A percentile compares a stretch with the other conserved stretches of the same genome.
These are phyloP conservation scores for Aspergillus carbonarius DNA, from an alignment of 2,329 filamentous ascomycete species.

Conservation along the genomic window DNA sequence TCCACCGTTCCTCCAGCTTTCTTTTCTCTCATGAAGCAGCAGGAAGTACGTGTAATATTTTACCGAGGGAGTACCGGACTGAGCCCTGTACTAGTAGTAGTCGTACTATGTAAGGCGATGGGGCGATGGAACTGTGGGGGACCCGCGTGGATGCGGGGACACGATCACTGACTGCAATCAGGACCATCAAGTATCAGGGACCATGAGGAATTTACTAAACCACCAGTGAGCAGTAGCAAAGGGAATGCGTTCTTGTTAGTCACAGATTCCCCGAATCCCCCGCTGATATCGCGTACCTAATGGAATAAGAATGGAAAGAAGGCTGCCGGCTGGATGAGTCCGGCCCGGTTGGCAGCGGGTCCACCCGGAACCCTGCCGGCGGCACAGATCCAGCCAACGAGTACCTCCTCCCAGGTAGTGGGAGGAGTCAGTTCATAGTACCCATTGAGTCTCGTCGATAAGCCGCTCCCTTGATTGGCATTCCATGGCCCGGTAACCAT, in stretches of 20 bases:
- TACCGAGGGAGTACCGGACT: too few species aligned
- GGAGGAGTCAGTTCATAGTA: background rate
- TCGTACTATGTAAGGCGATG: too few species aligned
- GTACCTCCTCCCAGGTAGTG: background rate
- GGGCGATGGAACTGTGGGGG: background rate
- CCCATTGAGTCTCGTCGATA: background rate
- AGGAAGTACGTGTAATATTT: too few species aligned
- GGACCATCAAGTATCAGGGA: too few species aligned
- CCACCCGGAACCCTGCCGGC: background rate
- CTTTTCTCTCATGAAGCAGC: too few species aligned
- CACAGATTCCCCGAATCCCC: background rate
- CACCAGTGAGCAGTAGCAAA: too few species aligned
- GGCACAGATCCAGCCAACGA: background rate
- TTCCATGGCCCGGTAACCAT: too few species aligned
- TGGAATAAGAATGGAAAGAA: background rate
- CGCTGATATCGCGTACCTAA: background rate
- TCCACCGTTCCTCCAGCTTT: too few species aligned
- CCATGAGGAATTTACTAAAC: too few species aligned
- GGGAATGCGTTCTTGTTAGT: background rate
- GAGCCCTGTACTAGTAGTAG: too few species aligned
- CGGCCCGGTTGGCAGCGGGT: background rate
- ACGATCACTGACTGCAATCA: background rate
- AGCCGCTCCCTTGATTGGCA: background rate
- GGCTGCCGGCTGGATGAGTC: background rate
- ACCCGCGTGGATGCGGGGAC: background rate